Conservation (phyloP, 2,329 filamentous ascomycete species). For the Penicillium sp. region DNA sequence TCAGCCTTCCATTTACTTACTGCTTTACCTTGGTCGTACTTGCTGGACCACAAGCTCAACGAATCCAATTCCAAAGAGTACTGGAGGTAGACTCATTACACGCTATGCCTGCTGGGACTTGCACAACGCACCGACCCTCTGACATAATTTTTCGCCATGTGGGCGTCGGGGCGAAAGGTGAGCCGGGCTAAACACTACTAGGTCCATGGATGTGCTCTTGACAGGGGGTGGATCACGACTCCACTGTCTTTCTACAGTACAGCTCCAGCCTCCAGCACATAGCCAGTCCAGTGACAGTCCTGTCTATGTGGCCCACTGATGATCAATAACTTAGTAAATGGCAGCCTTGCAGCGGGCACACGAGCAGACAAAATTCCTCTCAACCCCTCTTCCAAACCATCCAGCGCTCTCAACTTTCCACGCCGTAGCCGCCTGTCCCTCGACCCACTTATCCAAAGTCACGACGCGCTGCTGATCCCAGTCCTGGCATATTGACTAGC, state of each 20-base stretch:
- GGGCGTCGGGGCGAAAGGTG: conserved; percentile 16
- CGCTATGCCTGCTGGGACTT: conserved; percentile 6
- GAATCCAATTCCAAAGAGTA: not conserved
- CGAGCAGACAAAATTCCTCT: not conserved
- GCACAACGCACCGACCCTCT: conserved; percentile 15
- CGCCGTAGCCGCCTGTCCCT: not conserved
- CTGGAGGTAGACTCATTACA: not conserved
- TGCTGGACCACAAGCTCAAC: not conserved
- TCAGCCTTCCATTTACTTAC: not conserved
- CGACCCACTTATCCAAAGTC: not conserved
- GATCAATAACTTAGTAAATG: no score
- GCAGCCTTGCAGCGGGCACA: not conserved
- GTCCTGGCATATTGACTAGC: conserved; percentile 5
- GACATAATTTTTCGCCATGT: conserved; percentile 18
- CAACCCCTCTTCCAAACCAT: not conserved
- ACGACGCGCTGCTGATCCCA: conserved; percentile 7
- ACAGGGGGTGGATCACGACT: conserved; percentile 14
- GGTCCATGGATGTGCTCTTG: conserved; percentile 6
- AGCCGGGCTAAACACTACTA: conserved; percentile 15
- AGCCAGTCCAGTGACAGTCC: no score
- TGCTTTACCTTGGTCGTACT: not conserved
- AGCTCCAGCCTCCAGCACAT: no score
- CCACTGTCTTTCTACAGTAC: not conserved
- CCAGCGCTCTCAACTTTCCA: not conserved
- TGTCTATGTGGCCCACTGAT: no score